Evolutionary conservation across 805 yeast genomes (phyloP).

Genomic region (Teunomyces tritomae): DNA sequence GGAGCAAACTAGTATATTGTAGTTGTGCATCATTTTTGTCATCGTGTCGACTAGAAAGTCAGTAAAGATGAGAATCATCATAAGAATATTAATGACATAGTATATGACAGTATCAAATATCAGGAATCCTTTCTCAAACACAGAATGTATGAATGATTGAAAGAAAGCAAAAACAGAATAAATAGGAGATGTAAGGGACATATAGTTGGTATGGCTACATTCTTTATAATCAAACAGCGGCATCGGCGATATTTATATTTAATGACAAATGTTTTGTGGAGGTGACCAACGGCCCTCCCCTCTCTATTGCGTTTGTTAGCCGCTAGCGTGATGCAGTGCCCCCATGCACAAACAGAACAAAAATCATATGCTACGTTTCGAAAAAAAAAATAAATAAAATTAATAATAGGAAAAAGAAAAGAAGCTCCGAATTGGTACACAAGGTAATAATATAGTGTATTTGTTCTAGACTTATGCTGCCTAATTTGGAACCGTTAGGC

Average conservation of each 20-base stretch:
- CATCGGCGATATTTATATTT: not conserved
- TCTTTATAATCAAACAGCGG: not conserved
- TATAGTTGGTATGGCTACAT: not conserved
- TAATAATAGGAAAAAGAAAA: not conserved
- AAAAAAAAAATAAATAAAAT: not conserved
- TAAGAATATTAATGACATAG: constrained; percentile 12
- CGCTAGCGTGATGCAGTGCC: not conserved
- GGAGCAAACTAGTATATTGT: constrained; percentile 12
- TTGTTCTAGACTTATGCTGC: not conserved
- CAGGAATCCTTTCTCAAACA: constrained; percentile 8
- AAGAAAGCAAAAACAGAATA: constrained; percentile 6
- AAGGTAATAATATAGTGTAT: too few species aligned
- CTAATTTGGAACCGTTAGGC: not conserved
- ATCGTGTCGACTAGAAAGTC: constrained; percentile 9
- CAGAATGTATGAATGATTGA: constrained; percentile 2
- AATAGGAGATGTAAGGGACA: constrained; percentile 2
- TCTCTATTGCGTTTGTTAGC: not conserved
- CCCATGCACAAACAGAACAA: not conserved
- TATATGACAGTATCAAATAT: constrained; percentile 12
- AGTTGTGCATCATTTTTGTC: constrained; percentile 11
- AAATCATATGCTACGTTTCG: constrained; percentile 2
- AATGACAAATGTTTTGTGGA: not conserved
- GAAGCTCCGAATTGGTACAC: not conserved
- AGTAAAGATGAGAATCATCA: constrained; percentile 10
- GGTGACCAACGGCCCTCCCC: constrained; percentile 1